phyloP scores from a whole-genome alignment of 352 stramenopile species.

The Phytophthora lateralis region DNA sequence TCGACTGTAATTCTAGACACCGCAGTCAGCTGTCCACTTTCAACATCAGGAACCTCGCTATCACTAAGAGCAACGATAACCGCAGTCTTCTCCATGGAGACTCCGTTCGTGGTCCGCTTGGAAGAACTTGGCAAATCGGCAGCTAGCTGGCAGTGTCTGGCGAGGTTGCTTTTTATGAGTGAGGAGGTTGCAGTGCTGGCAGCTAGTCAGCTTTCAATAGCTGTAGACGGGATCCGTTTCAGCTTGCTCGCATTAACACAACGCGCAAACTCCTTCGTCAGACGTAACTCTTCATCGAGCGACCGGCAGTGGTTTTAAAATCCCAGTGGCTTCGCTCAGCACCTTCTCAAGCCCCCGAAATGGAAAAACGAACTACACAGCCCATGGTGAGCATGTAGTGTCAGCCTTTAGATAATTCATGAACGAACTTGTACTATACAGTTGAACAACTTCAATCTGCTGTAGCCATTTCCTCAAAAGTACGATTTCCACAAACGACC shows the following conservation, averaged over 20 bases:
- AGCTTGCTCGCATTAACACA: not conserved
- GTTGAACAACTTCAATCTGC: not conserved
- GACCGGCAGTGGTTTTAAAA: too few species aligned
- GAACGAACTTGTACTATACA: too few species aligned
- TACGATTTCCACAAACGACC: slow-evolving; percentile 7
- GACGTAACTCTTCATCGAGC: not conserved
- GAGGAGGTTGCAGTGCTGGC: not conserved
- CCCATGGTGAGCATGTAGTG: too few species aligned
- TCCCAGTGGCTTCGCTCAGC: too few species aligned
- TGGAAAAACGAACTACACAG: too few species aligned
- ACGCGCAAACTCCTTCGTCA: not conserved
- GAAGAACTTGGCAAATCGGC: slow-evolving; percentile 1
- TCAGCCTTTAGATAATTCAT: too few species aligned
- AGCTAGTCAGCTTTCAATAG: not conserved
- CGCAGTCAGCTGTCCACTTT: not conserved
- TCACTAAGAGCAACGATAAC: not conserved
- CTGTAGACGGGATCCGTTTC: not conserved
- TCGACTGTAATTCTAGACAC: slow-evolving; percentile 7
- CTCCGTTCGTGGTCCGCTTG: not conserved
- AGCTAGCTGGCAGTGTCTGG: not conserved
- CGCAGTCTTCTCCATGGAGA: not conserved
- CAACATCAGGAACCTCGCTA: slow-evolving; percentile 1
- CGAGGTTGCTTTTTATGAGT: not conserved
- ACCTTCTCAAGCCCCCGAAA: not conserved
- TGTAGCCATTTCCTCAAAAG: slow-evolving; percentile 16